Evolutionary conservation across 2,329 filamentous ascomycete species (phyloP), one percentile per base, ranked within the genome.

Genomic region (Aureobasidium lini): DNA sequence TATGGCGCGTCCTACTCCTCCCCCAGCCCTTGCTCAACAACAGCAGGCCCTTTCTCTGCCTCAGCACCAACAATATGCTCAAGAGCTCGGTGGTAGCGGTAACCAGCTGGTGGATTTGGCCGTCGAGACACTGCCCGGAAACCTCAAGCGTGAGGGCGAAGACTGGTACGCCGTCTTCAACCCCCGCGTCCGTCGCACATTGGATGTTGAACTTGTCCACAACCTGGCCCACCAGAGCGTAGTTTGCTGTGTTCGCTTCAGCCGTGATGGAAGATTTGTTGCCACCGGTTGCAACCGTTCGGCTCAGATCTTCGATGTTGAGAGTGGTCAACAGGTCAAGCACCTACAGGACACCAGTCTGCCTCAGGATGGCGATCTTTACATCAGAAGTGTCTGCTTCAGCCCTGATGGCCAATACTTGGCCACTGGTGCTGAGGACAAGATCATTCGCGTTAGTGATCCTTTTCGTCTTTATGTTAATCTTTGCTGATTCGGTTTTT

Each of bases 111-210:
- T 89, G 54, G 93, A 97, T 65, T 82, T 96, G 62, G 90, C 96
- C 66, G 84, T 89, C 6, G 91, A 96, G 62, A 84, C 90, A 62
- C 81, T 97, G 42, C 90, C 92, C 32, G 83, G 88, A 1, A 86
- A 91, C 66, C 84, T 91, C 64, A 97, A 97, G 81, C 92, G 93
- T 71, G 88, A 90, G 60, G 89, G 90, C 32, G 79, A 84, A 46
- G 94, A 97, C 72, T 99, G 94, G 94, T 95, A 95, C 71, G 93
- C 90, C 46, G 89, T 97, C 64, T 99, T 96, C 81, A 96, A 99
- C 75, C 91, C 93, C 46, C 84, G 87, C 60, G 88, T 96, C 39
- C 90, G 89, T 63, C 90, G 94, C 61, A 85, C 91, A 54, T 79
- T 99, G 54, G 94, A 99, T 70, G 91, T 99, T 57, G 91, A 96